Evolutionary conservation across 2,329 filamentous ascomycete species (phyloP), one percentile per base, ranked within the genome.

Genomic region (Epichloe coenophiala): DNA sequence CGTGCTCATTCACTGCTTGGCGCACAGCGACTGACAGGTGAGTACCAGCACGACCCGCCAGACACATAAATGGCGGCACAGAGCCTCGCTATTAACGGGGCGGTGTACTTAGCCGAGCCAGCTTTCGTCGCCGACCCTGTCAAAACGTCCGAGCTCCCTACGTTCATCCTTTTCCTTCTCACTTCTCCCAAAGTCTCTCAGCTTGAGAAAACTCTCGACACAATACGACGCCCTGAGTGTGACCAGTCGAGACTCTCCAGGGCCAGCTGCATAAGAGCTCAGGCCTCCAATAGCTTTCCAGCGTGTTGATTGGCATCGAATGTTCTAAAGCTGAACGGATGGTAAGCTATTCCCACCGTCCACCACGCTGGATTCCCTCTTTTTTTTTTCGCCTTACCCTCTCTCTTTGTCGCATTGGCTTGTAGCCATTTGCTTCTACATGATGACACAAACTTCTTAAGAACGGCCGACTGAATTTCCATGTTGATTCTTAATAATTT

Each of bases 401-500:
- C 45, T 47, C 44, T 46, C 52, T 60, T 12, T 27, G n/a, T n/a
- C 58, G 54, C 33, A 27, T 23, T 36, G 19, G 38, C 44, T 19
- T 19, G 23, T 15, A 33, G 47, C 35, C 33, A 42, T 33, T 15
- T 9, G 31, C 45, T 44, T n/a, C 42, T 19, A 17, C 54, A 68
- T 78, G 77, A 81, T 81, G 77, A 81, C 67, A 69, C 54, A 69
- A 58, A 62, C 69, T 76, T 66, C 62, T 77, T 78, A 80, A 80
- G 77, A 81, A 81, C 77, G 76, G 77, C 77, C 77, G 79, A 77
- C 78, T 75, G 75, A 81, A 79, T 68, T 59, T 61, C 63, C 58
- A 73, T 80, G 77, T 78, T 74, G 77, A 80, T 61, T 60, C 47
- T 57, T 69, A 67, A 67, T 70, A 15, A 72, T 68, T 67, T 69